These are phyloP conservation scores for Bipolaris bicolor DNA, from an alignment of 2,329 filamentous ascomycete genomes.

Conservation along the genomic window DNA sequence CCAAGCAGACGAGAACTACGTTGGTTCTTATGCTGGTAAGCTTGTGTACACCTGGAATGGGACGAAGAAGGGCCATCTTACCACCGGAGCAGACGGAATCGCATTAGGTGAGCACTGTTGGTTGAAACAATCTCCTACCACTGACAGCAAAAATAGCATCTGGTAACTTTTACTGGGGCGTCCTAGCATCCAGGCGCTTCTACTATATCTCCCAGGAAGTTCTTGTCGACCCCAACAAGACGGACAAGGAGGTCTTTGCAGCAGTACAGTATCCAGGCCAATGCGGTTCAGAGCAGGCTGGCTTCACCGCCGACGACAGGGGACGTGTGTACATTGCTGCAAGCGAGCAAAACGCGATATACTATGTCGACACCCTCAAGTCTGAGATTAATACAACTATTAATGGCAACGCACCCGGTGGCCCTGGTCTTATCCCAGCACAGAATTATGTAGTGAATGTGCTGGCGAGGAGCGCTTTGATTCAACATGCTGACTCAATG, in stretches of 20 bases:
- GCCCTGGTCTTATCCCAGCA: slow-evolving; percentile 40
- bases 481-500: slow-evolving; percentile 53
- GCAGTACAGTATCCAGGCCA: slow-evolving; percentile 51
- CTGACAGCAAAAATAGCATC: slow-evolving; percentile 28
- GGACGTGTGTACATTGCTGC: slow-evolving; percentile 52
- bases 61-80: slow-evolving; percentile 38
- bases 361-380: slow-evolving; percentile 51
- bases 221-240: slow-evolving; percentile 39
- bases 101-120: slow-evolving; percentile 34
- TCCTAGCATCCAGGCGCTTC: slow-evolving; percentile 50
- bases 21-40: slow-evolving; percentile 48
- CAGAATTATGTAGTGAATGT: slow-evolving; percentile 51
- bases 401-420: slow-evolving; percentile 44
- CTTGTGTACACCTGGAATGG: slow-evolving; percentile 48
- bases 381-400: slow-evolving; percentile 44
- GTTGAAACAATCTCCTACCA: neutral
- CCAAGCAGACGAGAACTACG: slow-evolving; percentile 49
- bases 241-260: slow-evolving; percentile 46
- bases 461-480: slow-evolving; percentile 49
- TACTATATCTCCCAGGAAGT: slow-evolving; percentile 50
- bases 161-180: slow-evolving; percentile 54
- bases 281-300: slow-evolving; percentile 51
- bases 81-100: slow-evolving; percentile 48
- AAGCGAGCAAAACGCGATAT: slow-evolving; percentile 54
- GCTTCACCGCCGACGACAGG: slow-evolving; percentile 52